phyloP scores from a whole-genome alignment of 495 filamentous ascomycete species.

The Paragyromitra xinjiangensis region DNA sequence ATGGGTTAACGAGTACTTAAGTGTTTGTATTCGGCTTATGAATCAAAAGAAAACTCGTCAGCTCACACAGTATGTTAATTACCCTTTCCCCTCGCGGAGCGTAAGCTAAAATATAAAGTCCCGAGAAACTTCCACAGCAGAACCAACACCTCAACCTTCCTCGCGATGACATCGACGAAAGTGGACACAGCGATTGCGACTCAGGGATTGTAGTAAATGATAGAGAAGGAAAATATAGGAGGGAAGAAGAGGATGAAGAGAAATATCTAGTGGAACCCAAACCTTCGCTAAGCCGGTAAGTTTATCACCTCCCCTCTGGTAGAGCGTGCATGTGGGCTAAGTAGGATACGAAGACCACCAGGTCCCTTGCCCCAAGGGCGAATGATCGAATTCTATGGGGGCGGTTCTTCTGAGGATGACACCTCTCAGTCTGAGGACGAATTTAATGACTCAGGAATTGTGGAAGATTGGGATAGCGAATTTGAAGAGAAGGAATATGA shows the following conservation, averaged over 20 bases:
- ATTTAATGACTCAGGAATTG: background rate
- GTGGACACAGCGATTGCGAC: background rate
- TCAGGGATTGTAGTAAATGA: background rate
- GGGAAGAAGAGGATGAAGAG: background rate
- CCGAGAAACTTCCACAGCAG: background rate
- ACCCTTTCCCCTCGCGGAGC: background rate
- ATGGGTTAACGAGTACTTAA: slow-evolving; percentile 2
- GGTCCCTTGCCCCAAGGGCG: background rate
- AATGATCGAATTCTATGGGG: background rate
- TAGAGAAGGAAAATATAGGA: background rate
- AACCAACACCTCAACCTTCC: background rate
- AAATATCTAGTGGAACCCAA: background rate
- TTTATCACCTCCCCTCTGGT: background rate
- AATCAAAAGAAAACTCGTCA: background rate
- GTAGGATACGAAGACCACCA: background rate
- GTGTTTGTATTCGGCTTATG: background rate
- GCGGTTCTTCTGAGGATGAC: background rate
- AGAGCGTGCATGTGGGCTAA: background rate
- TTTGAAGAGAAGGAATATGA: background rate
- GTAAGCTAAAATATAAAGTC: background rate
- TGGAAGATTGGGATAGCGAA: background rate
- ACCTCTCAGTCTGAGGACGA: background rate
- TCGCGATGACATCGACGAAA: background rate
- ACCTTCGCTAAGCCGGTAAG: background rate
- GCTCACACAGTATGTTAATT: background rate